Evolutionary conservation across 2,329 filamentous ascomycete genomes (phyloP).

Genomic region (Clarireedia homoeocarpa): DNA sequence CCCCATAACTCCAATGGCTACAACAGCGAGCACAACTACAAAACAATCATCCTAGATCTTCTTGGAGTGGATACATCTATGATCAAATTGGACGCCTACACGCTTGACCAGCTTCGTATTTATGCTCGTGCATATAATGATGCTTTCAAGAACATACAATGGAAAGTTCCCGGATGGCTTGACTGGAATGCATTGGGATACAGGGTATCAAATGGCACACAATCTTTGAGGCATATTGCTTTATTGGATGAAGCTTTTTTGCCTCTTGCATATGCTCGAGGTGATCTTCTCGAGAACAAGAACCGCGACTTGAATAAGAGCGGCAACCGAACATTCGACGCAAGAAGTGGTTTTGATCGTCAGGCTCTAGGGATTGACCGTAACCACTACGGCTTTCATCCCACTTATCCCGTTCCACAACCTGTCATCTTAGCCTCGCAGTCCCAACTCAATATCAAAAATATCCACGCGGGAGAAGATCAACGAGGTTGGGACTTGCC

Average conservation of each 20-base stretch:
- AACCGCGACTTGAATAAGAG: neutral
- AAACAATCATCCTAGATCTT: constrained; percentile 7
- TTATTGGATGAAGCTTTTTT: neutral
- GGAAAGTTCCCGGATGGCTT: neutral
- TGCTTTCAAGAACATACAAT: neutral
- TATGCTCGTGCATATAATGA: constrained; percentile 18
- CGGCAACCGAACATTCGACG: neutral
- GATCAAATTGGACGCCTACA: neutral
- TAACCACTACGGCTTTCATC: too few relatives aligned
- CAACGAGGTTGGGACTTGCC: too few relatives aligned
- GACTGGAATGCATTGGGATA: neutral
- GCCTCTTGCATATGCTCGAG: constrained; percentile 9
- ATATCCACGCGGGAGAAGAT: too few relatives aligned
- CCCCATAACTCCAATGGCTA: neutral
- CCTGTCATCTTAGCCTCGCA: too few relatives aligned
- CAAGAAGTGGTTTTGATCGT: neutral
- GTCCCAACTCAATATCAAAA: too few relatives aligned
- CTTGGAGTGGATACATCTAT: constrained; percentile 3
- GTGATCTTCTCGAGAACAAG: constrained; percentile 2
- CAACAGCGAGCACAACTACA: neutral
- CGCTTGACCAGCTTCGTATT: constrained; percentile 9
- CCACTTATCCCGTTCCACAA: too few relatives aligned
- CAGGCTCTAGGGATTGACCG: neutral
- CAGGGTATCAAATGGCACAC: neutral
- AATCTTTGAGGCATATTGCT: constrained; percentile 2